phyloP scores from a whole-genome alignment of 768 basidiomycete genomes.

The Panaeolus papilionaceus region DNA sequence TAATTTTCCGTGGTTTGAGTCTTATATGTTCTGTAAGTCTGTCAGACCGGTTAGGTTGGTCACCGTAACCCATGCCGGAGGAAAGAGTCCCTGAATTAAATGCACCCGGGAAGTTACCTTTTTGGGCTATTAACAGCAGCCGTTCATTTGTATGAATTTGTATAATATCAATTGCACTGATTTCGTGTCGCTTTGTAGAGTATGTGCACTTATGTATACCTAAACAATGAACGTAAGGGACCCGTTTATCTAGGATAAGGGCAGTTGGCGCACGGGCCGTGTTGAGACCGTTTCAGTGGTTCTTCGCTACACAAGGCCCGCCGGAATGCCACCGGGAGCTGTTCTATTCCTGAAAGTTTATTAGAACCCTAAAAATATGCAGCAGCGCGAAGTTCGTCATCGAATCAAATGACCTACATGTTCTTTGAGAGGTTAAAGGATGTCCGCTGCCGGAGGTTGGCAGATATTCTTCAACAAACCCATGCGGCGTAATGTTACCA shows the following conservation, averaged over 20 bases:
- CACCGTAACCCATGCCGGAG: not conserved
- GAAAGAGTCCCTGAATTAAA: not conserved
- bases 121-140: not conserved
- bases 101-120: not conserved
- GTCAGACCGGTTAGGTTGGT: constrained; percentile 1
- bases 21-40: constrained; percentile 15
- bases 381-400: too few relatives aligned
- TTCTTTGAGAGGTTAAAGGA: not conserved
- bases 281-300: too few relatives aligned
- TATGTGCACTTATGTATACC: too few relatives aligned
- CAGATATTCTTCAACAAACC: not conserved
- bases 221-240: too few relatives aligned
- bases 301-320: not conserved
- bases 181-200: too few relatives aligned
- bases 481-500: not conserved
- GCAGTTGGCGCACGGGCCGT: too few relatives aligned
- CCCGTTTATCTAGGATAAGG: too few relatives aligned
- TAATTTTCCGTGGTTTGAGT: constrained; percentile 17
- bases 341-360: not conserved
- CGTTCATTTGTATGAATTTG: too few relatives aligned
- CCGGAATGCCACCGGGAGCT: too few relatives aligned
- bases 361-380: not conserved
- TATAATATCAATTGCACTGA: too few relatives aligned
- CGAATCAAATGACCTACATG: not conserved
- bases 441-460: not conserved